Conservation (phyloP, 2,329 filamentous ascomycete species). For the Huntiella abstrusa region DNA sequence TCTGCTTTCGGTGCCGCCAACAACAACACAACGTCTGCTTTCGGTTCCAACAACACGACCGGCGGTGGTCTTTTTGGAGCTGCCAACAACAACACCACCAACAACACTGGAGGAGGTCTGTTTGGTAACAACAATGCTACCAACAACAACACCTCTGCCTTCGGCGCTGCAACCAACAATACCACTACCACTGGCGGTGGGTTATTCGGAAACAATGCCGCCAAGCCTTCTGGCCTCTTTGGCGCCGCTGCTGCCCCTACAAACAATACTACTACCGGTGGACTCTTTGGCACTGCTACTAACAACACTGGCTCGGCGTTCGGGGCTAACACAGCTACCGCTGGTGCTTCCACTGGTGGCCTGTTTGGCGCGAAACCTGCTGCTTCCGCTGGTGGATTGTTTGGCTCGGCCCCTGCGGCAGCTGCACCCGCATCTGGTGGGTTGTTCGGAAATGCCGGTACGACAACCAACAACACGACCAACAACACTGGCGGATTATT, state of each 20-base stretch:
- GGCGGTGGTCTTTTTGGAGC: slow-evolving; percentile 20
- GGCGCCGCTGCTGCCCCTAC: slow-evolving; percentile 18
- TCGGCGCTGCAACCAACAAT: slow-evolving; percentile 17
- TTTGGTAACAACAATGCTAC: slow-evolving; percentile 23
- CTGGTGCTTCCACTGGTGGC: slow-evolving; percentile 17
- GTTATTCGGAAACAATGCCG: slow-evolving; percentile 4
- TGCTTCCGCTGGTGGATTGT: slow-evolving; percentile 14
- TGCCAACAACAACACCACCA: slow-evolving; percentile 12
- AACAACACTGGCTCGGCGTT: slow-evolving; percentile 12
- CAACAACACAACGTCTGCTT: background rate
- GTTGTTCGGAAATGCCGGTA: slow-evolving; percentile 21
- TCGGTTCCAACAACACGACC: slow-evolving; percentile 11
- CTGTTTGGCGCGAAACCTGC: slow-evolving; percentile 23
- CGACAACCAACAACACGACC: slow-evolving; percentile 15
- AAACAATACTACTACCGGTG: slow-evolving; percentile 13
- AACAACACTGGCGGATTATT: slow-evolving; percentile 22
- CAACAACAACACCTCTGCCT: slow-evolving; percentile 17
- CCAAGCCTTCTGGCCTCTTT: slow-evolving; percentile 26
- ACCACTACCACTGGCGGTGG: slow-evolving; percentile 15
- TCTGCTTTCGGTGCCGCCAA: slow-evolving; percentile 18
- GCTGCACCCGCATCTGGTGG: slow-evolving; percentile 15
- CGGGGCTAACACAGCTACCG: slow-evolving; percentile 14
- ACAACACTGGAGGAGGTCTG: slow-evolving; percentile 22
- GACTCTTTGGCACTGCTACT: slow-evolving; percentile 22
- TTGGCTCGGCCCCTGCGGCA: slow-evolving; percentile 22